Percentiles rank a stretch among this genome's conserved stretches.
phyloP scores from a whole-genome alignment of 2,329 filamentous ascomycete genomes.

The Alternaria novae-zelandiae region DNA sequence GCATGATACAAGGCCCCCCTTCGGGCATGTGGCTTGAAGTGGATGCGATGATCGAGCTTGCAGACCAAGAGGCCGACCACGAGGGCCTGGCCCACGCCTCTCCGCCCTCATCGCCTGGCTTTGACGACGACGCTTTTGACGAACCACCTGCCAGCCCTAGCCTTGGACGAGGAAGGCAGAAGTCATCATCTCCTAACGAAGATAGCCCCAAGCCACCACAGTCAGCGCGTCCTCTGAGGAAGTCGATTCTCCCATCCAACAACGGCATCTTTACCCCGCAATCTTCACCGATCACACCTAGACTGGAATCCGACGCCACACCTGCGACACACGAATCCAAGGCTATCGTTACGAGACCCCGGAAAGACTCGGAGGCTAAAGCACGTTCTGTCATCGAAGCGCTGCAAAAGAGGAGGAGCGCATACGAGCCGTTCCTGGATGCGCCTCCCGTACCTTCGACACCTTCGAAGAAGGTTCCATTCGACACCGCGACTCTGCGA shows the following conservation, averaged over 20 bases:
- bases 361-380: slow-evolving; percentile 64
- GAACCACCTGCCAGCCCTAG: slow-evolving; percentile 53
- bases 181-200: slow-evolving; percentile 39
- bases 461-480: slow-evolving; percentile 63
- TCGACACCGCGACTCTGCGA: slow-evolving; percentile 68
- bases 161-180: slow-evolving; percentile 35
- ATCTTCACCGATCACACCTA: slow-evolving; percentile 38
- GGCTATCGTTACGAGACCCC: slow-evolving; percentile 51
- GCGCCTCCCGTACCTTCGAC: slow-evolving; percentile 32
- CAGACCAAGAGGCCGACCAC: slow-evolving; percentile 69
- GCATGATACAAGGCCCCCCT: slow-evolving; percentile 67
- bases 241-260: slow-evolving; percentile 45
- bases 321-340: slow-evolving; percentile 33
- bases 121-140: slow-evolving; percentile 65
- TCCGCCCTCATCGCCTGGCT: slow-evolving; percentile 62
- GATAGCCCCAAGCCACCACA: slow-evolving; percentile 31
- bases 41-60: slow-evolving; percentile 86
- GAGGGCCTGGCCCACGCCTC: slow-evolving; percentile 61
- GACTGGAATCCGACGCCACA: slow-evolving; percentile 30
- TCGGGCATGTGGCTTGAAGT: slow-evolving; percentile 77
- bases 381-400: slow-evolving; percentile 68
- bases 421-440: slow-evolving; percentile 33
- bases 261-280: slow-evolving; percentile 46
- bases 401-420: slow-evolving; percentile 58
- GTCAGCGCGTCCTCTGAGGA: slow-evolving; percentile 34